Conservation (phyloP, 179 eudicot species). For the Beta lomatogona region DNA sequence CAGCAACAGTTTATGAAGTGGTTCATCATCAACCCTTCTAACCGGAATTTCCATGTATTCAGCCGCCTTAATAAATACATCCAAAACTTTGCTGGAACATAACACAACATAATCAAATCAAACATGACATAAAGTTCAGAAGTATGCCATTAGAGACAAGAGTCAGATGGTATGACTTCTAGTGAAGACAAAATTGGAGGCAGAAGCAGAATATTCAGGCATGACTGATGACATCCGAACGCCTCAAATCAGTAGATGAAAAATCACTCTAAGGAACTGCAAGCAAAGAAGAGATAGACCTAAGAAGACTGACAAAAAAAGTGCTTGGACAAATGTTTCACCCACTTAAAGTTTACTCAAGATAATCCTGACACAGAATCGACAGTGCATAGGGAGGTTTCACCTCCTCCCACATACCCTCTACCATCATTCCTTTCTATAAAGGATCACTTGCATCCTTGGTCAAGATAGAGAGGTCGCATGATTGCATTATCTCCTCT, state of each 20-base stretch:
- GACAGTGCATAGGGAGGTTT: background rate
- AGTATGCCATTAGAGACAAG: background rate
- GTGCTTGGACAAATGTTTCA: background rate
- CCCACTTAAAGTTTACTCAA: background rate
- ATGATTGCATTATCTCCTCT: background rate
- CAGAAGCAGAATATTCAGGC: background rate
- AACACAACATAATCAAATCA: conserved; percentile 13
- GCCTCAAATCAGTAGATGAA: background rate
- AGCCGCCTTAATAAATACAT: conserved; percentile 80
- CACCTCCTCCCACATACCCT: background rate
- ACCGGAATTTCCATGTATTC: conserved; percentile 90
- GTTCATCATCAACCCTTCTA: conserved; percentile 77
- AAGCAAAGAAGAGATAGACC: background rate
- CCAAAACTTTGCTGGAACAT: conserved; percentile 80
- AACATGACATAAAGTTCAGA: conserved; percentile 1
- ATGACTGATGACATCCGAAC: background rate
- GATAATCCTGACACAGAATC: background rate
- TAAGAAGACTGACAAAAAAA: background rate
- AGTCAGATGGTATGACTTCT: background rate
- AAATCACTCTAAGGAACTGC: background rate
- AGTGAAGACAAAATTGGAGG: background rate
- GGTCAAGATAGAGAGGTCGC: background rate
- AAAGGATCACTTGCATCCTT: background rate
- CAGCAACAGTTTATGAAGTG: conserved; percentile 74
- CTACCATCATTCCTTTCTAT: no score